phyloP scores from a whole-genome alignment of 2,329 filamentous ascomycete genomes.

The Knufia fluminis region DNA sequence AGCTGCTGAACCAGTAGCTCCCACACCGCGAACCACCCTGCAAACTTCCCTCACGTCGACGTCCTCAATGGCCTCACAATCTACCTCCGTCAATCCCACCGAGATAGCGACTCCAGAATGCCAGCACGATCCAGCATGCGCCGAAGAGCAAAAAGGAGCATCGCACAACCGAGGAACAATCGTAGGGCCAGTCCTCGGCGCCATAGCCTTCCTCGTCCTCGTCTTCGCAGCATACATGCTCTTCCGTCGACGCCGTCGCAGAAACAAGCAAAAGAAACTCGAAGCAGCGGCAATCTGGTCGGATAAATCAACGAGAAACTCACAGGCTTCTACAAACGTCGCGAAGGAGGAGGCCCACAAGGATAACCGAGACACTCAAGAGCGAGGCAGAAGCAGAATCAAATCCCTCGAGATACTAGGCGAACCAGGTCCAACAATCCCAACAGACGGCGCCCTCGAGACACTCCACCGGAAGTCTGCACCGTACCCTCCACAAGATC shows the following conservation, averaged over 20 bases:
- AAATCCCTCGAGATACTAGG: background rate
- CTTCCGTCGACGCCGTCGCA: background rate
- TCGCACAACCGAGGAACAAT: no score
- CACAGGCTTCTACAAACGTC: background rate
- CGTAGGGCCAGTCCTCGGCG: no score
- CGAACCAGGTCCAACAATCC: background rate
- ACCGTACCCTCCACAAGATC: no score
- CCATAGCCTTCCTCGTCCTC: background rate
- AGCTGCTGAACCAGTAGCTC: no score
- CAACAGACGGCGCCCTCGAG: background rate
- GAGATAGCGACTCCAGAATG: no score
- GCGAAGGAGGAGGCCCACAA: background rate
- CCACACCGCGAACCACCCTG: no score
- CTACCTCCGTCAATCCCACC: no score
- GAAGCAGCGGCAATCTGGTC: background rate
- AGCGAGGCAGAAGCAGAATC: background rate
- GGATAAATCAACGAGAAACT: background rate
- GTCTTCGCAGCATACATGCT: background rate
- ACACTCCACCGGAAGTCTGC: no score
- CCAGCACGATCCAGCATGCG: no score
- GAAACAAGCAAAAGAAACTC: background rate
- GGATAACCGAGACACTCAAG: background rate
- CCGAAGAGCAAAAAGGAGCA: no score
- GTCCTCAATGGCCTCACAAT: no score
- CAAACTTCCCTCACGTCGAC: no score